Evolutionary conservation across 2,329 filamentous ascomycete species (phyloP), one percentile per base, ranked within the genome.

Genomic region (Nothophoma quercina): DNA sequence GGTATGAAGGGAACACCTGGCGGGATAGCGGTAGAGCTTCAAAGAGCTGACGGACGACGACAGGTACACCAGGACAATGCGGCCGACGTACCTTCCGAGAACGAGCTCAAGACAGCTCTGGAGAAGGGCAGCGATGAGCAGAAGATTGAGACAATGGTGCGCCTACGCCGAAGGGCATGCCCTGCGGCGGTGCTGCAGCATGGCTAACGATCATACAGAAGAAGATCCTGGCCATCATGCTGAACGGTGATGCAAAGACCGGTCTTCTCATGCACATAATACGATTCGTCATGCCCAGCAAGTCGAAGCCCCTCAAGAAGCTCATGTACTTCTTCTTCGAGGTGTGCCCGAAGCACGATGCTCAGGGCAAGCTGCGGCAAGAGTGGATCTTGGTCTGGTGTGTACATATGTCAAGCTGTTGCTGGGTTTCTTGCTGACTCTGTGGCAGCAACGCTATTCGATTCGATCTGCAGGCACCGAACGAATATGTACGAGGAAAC

Each of bases 381-480:
- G 95, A 99, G 80, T 98, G 97, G 91, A 99, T 99, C 75, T 80
- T 99, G 70, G 95, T 99, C 68, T 99, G 95, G 93, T 97, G 79
- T 64, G 82, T 74, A 34, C 15, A 42, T 13, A 25, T 7, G 19
- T 29, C 5, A 19, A 16, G 8, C 15, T 30, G 28, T 12, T 39
- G 13, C 6, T 13, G 13, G n/a, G n/a, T 1, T 4, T 13, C 4
- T 46, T 15, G 32, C 56, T 77, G 60, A 76, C 63, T 8, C 7
- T 23, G 28, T 15, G 45, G 45, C 68, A 97, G 93, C 78, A 99
- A 99, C 77, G 95, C 95, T 62, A 98, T 99, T 71, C 88, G 93
- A 71, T 96, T 98, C 76, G 95, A 99, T 73, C 83, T 99, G 56
- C 93, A 98, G 75, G 93, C 97, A 69, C 88, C 95, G 51, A 98